phyloP scores from a whole-genome alignment of 352 stramenopile species.

The Pythium folliculosum region DNA sequence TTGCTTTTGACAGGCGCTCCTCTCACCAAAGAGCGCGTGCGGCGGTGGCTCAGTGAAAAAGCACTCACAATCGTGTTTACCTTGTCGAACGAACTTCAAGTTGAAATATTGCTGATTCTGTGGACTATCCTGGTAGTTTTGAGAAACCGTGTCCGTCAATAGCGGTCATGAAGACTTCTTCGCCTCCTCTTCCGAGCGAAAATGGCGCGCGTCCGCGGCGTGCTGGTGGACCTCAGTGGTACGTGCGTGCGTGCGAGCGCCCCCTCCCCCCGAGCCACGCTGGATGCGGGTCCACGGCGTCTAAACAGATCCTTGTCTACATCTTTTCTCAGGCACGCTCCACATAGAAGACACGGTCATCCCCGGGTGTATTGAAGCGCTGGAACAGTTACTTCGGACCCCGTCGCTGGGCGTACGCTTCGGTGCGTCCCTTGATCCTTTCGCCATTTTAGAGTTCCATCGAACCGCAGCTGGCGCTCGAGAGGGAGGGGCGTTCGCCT shows the following conservation, averaged over 20 bases:
- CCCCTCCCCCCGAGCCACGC: not conserved
- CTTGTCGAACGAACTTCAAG: too few relatives aligned
- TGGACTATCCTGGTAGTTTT: constrained; percentile 4
- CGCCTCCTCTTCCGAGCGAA: not conserved
- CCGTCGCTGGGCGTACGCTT: constrained; percentile 47
- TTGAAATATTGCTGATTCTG: not conserved
- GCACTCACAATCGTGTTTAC: too few relatives aligned
- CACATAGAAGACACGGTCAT: constrained; percentile 54
- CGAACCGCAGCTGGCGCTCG: not conserved
- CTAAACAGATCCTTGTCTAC: not conserved
- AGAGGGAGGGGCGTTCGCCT: not conserved
- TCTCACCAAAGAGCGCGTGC: too few relatives aligned
- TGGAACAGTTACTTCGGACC: constrained; percentile 38
- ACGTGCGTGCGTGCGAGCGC: constrained; percentile 9
- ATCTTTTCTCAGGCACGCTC: constrained; percentile 41
- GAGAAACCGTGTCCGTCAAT: not conserved
- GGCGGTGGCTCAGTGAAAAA: too few relatives aligned
- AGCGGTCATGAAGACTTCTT: not conserved
- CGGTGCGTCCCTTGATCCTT: constrained; percentile 28
- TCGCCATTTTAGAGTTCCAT: not conserved
- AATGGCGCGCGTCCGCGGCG: constrained; percentile 38
- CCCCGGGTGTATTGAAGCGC: constrained; percentile 38
- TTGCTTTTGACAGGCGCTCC: too few relatives aligned
- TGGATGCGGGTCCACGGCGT: not conserved
- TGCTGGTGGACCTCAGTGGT: constrained; percentile 63